Percentiles rank a stretch among this genome's conserved stretches.
Evolutionary conservation across 805 yeast genomes (phyloP).

Genomic region (Blastobotrys parvus): DNA sequence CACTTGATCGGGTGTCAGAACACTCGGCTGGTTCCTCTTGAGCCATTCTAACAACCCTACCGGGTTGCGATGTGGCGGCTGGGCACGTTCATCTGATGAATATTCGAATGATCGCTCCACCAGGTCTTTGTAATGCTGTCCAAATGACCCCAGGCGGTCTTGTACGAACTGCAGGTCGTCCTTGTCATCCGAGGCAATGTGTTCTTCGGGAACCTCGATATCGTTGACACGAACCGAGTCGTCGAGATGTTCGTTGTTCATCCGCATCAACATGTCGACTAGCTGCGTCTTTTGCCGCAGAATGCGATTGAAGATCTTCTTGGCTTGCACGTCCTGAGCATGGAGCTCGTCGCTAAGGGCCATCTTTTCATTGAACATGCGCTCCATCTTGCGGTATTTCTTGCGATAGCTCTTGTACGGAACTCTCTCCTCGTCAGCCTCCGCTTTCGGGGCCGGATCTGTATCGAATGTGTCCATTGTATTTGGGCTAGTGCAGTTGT

Average conservation of each 20-base stretch:
- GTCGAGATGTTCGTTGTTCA: slow-evolving; percentile 9
- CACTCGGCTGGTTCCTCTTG: slow-evolving; percentile 14
- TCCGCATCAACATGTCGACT: slow-evolving; percentile 6
- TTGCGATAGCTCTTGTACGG: slow-evolving; percentile 12
- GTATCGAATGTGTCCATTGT: no score
- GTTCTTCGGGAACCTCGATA: slow-evolving; percentile 1
- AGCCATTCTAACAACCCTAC: slow-evolving; percentile 16
- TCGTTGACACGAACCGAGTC: slow-evolving; percentile 2
- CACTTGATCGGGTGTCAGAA: slow-evolving; percentile 4
- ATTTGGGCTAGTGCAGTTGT: no score
- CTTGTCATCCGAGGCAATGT: background rate
- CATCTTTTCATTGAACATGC: slow-evolving; percentile 12
- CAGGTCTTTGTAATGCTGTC: slow-evolving; percentile 5
- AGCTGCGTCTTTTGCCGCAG: slow-evolving; percentile 13
- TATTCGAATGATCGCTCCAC: slow-evolving; percentile 8
- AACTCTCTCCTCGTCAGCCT: slow-evolving; percentile 1
- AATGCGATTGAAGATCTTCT: slow-evolving; percentile 12
- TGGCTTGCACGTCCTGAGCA: slow-evolving; percentile 6
- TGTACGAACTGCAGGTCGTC: background rate
- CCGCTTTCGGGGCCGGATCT: background rate
- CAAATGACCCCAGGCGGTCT: no score
- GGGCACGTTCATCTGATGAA: slow-evolving; percentile 12
- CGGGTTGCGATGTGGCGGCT: slow-evolving; percentile 10
- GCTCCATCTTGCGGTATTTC: slow-evolving; percentile 13
- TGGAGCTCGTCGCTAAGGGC: slow-evolving; percentile 12